Percentiles rank a stretch among this genome's conserved stretches.
Evolutionary conservation across 371 early-diverging fungal genomes (phyloP).

Genomic region (Smittium culicis): DNA sequence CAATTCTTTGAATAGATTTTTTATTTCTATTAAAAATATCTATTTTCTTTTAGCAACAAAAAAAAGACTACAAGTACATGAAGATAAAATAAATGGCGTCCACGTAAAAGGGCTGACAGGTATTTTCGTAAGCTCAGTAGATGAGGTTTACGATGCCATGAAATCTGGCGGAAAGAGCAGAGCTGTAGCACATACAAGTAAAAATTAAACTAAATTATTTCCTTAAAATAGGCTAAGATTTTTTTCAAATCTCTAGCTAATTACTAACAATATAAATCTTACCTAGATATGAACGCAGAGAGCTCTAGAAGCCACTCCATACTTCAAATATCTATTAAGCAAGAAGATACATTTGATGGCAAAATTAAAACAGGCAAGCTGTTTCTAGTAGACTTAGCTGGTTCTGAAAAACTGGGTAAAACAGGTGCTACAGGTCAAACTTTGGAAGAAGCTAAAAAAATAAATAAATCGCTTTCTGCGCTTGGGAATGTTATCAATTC

Average conservation of each 20-base stretch:
- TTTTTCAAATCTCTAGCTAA: too few species aligned
- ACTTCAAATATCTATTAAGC: conserved; percentile 85
- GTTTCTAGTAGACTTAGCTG: conserved; percentile 79
- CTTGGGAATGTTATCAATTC: conserved; percentile 93
- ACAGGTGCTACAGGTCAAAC: conserved; percentile 91
- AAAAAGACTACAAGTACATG: conserved; percentile 86
- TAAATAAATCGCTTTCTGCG: conserved; percentile 89
- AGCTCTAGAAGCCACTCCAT: conserved; percentile 94
- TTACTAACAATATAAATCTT: too few species aligned
- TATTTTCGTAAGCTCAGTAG: conserved; percentile 81
- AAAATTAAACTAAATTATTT: too few species aligned
- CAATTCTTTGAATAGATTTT: background rate
- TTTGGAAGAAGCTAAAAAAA: conserved; percentile 95
- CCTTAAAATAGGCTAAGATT: too few species aligned
- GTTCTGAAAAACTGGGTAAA: conserved; percentile 85
- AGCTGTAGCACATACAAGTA: conserved; percentile 75
- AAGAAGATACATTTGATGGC: conserved; percentile 83
- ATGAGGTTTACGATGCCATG: conserved; percentile 91
- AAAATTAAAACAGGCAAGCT: conserved; percentile 37
- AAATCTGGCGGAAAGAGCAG: conserved; percentile 75
- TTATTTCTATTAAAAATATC: background rate
- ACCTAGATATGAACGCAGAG: conserved; percentile 97
- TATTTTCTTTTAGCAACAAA: conserved; percentile 27
- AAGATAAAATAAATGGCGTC: conserved; percentile 86
- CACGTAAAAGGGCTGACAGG: conserved; percentile 91